These are phyloP conservation scores for Chrysosporium queenslandicum DNA, from an alignment of 2,329 filamentous ascomycete species.

Conservation along the genomic window DNA sequence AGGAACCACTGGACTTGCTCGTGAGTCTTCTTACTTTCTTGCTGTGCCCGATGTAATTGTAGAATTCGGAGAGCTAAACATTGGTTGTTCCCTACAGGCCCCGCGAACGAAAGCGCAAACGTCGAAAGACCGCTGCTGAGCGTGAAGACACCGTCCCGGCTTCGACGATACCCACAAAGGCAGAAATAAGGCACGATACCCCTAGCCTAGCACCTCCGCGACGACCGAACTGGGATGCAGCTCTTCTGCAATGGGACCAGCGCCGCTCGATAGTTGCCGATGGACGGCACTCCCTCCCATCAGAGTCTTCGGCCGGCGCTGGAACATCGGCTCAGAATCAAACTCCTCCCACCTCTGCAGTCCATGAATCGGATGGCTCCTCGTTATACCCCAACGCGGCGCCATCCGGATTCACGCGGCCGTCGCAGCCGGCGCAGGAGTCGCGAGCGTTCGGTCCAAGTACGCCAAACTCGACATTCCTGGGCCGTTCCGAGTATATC, in stretches of 20 bases:
- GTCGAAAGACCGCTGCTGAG: slow-evolving; percentile 14
- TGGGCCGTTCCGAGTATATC: slow-evolving; percentile 26
- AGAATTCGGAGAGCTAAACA: neutral
- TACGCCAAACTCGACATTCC: slow-evolving; percentile 21
- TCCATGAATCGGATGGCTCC: slow-evolving; percentile 10
- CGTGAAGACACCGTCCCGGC: slow-evolving; percentile 7
- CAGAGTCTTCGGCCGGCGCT: slow-evolving; percentile 13
- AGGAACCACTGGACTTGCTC: slow-evolving; percentile 25
- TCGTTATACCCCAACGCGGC: slow-evolving; percentile 10
- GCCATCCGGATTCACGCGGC: neutral
- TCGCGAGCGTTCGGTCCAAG: slow-evolving; percentile 16
- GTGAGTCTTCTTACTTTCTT: slow-evolving; percentile 13
- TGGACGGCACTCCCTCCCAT: slow-evolving; percentile 10
- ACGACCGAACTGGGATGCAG: slow-evolving; percentile 14
- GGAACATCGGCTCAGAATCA: slow-evolving; percentile 11
- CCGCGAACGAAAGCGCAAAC: slow-evolving; percentile 19
- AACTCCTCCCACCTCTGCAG: slow-evolving; percentile 10
- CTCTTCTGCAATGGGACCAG: slow-evolving; percentile 12
- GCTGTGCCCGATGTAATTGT: neutral
- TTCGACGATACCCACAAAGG: slow-evolving; percentile 1
- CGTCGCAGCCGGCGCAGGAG: slow-evolving; percentile 11
- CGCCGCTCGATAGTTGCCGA: slow-evolving; percentile 13
- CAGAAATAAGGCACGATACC: slow-evolving; percentile 4
- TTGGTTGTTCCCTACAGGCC: slow-evolving; percentile 14
- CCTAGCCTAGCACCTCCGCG: slow-evolving; percentile 12